Conservation (phyloP, 164 flowering plant species). For the Macadamia integrifolia region DNA sequence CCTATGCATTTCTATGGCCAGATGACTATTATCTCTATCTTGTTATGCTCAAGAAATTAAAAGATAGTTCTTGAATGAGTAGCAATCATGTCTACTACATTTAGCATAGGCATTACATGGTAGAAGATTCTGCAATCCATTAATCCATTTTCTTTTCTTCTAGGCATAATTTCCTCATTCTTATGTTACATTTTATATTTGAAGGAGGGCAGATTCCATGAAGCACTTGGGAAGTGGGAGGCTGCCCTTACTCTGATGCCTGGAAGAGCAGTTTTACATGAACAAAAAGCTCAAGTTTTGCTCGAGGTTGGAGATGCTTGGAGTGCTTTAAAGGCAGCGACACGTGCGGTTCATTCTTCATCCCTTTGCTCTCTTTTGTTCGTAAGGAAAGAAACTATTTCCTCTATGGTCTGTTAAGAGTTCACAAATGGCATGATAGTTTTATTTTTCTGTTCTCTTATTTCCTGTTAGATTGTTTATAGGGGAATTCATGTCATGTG, state of each 20-base stretch:
- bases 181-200: constrained; percentile 9
- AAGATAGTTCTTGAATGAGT: not conserved
- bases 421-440: no score
- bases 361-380: not conserved
- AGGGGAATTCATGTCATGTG: no score
- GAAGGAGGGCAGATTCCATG: constrained; percentile 70
- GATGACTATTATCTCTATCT: no score
- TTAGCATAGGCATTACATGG: not conserved
- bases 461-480: no score
- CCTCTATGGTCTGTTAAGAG: constrained; percentile 10
- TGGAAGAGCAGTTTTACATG: constrained; percentile 64
- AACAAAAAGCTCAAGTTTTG: constrained; percentile 89
- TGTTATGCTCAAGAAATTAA: not conserved
- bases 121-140: not conserved
- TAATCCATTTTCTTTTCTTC: constrained; percentile 1
- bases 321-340: not conserved
- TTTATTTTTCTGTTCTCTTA: no score
- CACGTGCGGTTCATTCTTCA: not conserved
- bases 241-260: constrained; percentile 75
- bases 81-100: not conserved
- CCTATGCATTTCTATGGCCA: no score
- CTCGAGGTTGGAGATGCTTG: constrained; percentile 89
- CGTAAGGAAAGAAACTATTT: not conserved
- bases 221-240: constrained; percentile 93
- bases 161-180: not conserved